These are phyloP conservation scores for Zea mays DNA, from an alignment of 176 grass and related monocot species.

Conservation along the genomic window DNA sequence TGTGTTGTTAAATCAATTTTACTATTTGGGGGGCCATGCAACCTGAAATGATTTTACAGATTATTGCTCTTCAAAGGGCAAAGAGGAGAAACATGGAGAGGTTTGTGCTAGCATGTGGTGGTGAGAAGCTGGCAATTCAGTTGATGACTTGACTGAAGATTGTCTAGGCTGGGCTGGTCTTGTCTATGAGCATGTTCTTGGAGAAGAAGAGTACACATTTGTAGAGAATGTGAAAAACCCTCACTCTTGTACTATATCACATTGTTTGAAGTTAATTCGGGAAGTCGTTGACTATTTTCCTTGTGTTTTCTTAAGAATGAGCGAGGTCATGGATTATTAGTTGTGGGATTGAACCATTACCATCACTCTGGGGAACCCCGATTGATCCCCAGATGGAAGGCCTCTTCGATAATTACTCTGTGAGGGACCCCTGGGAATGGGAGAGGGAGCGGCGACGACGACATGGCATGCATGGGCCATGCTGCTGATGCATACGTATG, in stretches of 20 bases:
- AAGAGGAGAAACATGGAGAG: conserved; percentile 99
- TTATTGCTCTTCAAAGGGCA: conserved; percentile 87
- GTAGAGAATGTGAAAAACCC: conserved; percentile 87
- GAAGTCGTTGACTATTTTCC: conserved; percentile 2
- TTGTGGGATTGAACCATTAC: conserved; percentile 73
- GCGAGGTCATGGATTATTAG: conserved; percentile 64
- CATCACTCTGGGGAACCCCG: conserved; percentile 57
- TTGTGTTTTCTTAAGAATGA: conserved; percentile 57
- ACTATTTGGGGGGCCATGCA: neutral
- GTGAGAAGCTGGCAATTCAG: conserved; percentile 94
- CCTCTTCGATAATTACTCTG: conserved; percentile 89
- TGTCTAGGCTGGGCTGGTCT: conserved; percentile 97
- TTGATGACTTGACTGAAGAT: conserved; percentile 85
- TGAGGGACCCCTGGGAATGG: conserved; percentile 84
- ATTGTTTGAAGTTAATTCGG: neutral
- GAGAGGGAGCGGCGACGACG: neutral
- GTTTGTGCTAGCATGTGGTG: conserved; percentile 82
- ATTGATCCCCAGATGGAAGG: conserved; percentile 95
- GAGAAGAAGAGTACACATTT: no score
- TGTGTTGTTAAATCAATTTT: neutral
- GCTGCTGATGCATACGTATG: neutral
- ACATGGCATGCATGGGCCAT: no score
- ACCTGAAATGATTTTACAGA: conserved; percentile 44
- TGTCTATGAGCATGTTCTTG: conserved; percentile 53
- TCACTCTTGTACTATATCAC: conserved; percentile 79